Evolutionary conservation across 1,139 yeast species (phyloP), one percentile per base, ranked within the genome.

Genomic region (Lodderomyces orthopsilosis): DNA sequence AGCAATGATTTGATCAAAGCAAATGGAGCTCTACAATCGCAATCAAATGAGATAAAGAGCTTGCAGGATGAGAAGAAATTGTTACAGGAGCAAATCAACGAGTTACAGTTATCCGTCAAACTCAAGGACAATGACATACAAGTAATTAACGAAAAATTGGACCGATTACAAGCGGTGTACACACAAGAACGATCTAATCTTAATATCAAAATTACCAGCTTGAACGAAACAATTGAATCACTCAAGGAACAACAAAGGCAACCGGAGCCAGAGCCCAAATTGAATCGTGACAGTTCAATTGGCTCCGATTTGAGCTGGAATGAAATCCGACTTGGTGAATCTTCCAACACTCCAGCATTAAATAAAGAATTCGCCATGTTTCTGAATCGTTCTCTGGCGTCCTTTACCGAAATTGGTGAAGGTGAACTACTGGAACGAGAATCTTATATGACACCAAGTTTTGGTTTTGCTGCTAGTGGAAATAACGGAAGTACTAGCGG

Each of bases 311-410:
- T 47, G 22, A 47, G 46, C 36, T 51, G 54, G 54, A 49, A 49
- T 15, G 69, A 64, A 12, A 59, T 63, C 28, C 50, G 50, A 33
- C 47, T 63, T 10, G 74, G 74, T 1, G 75, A 70, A 41, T 68
- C 74, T 1, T 66, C 70, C 1, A 51, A 61, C 1, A 66, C 74
- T 0, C 63, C 66, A 1, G 57, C 55, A n/a, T 47, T 59, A 13
- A 45, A 48, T 37, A 40, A 40, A 30, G 51, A 46, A 23, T 46
- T 44, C 24, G 46, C 51, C 2, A 39, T 55, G 10, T 59, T 52
- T 42, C 34, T 54, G 6, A 51, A 59, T 35, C 44, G 44, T 7
- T 59, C 66, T 2, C 52, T 53, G 34, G 43, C 46, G 8, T 60
- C 65, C 4, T 51, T 58, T 14, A 51, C 56, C 12, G 63, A 56